Percentiles rank a stretch among this genome's conserved stretches.
Evolutionary conservation across 169 alveolate genomes (phyloP).

Genomic region (Haemoproteus tartakovskyi): DNA sequence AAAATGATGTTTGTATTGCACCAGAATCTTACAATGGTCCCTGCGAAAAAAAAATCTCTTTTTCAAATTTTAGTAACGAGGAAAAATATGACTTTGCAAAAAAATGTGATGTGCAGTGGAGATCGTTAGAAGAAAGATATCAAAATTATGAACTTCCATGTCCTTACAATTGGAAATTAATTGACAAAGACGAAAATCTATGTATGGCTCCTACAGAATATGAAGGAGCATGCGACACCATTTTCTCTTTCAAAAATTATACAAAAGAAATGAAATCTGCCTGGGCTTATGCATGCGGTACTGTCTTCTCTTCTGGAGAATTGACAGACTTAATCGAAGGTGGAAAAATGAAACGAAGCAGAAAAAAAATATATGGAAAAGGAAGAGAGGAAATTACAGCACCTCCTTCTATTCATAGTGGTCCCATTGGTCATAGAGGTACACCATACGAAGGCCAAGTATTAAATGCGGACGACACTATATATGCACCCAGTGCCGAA

Average conservation of each 20-base stretch:
- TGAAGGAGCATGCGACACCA: conserved; percentile 72
- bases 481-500: neutral
- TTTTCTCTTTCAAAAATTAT: conserved; percentile 67
- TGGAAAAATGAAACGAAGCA: too few species aligned
- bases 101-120: conserved; percentile 45
- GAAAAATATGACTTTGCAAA: conserved; percentile 23
- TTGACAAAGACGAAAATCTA: conserved; percentile 11
- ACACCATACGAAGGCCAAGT: neutral
- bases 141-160: conserved; percentile 48
- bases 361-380: conserved; percentile 1
- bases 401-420: conserved; percentile 15
- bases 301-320: conserved; percentile 7
- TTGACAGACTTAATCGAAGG: too few species aligned
- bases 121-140: neutral
- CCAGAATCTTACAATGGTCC: conserved; percentile 59
- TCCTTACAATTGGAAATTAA: conserved; percentile 50
- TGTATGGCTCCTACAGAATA: conserved; percentile 48
- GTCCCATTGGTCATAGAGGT: conserved; percentile 26
- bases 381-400: neutral
- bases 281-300: conserved; percentile 73
- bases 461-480: neutral
- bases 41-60: conserved; percentile 38
- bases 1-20: neutral
- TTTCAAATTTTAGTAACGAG: conserved; percentile 26
- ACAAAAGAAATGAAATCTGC: conserved; percentile 68